These are phyloP conservation scores for Lachancea meyersii DNA, from an alignment of 805 yeast species.

Conservation along the genomic window DNA sequence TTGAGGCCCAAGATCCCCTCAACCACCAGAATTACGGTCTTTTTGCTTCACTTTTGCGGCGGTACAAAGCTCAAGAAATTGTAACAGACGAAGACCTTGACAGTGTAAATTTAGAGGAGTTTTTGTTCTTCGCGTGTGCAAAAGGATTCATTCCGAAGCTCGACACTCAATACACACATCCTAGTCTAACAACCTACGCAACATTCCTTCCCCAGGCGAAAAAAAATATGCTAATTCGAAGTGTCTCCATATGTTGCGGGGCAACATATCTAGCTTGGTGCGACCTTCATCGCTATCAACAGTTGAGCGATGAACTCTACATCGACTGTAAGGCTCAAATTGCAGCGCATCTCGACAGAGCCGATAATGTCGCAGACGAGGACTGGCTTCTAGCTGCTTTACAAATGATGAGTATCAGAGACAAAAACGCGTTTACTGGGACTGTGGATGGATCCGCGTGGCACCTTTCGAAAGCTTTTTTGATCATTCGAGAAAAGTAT, in stretches of 20 bases:
- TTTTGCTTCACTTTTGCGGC: neutral
- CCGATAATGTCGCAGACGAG: slow-evolving; percentile 29
- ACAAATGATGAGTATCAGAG: slow-evolving; percentile 37
- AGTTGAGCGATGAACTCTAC: slow-evolving; percentile 23
- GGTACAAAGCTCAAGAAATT: slow-evolving; percentile 3
- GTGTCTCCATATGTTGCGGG: slow-evolving; percentile 38
- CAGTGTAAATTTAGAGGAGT: slow-evolving; percentile 10
- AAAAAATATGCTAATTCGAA: slow-evolving; percentile 27
- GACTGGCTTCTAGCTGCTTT: slow-evolving; percentile 39
- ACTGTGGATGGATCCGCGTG: slow-evolving; percentile 26
- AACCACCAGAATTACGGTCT: slow-evolving; percentile 5
- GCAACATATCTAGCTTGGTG: slow-evolving; percentile 35
- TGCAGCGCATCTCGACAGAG: slow-evolving; percentile 18
- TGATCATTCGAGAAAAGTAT: slow-evolving; percentile 31
- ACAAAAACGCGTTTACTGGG: slow-evolving; percentile 30
- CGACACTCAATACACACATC: slow-evolving; percentile 40
- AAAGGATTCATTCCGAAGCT: slow-evolving; percentile 38
- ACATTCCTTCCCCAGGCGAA: slow-evolving; percentile 36
- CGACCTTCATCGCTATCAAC: slow-evolving; percentile 22
- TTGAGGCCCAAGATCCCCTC: slow-evolving; percentile 6
- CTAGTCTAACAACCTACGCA: slow-evolving; percentile 36
- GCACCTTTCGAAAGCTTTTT: slow-evolving; percentile 34
- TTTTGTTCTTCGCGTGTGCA: slow-evolving; percentile 33
- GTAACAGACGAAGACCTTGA: slow-evolving; percentile 4
- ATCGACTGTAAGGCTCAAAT: slow-evolving; percentile 22